Conservation (phyloP, 2,329 filamentous ascomycete genomes). For the Sporothrix dimorphospora region DNA sequence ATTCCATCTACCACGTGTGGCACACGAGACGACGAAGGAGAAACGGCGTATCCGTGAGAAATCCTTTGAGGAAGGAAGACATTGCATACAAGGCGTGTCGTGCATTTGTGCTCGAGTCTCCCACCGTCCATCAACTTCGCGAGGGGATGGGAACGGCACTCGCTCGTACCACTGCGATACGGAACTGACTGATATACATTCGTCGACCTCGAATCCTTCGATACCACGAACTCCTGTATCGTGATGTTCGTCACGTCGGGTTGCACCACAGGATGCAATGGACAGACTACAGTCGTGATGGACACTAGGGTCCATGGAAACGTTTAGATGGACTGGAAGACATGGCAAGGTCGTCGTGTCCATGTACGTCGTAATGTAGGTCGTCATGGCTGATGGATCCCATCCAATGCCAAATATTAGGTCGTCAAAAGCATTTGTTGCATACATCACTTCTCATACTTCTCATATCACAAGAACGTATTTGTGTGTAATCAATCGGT, state of each 20-base stretch:
- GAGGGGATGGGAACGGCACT: neutral
- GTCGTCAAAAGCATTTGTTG: too few relatives aligned
- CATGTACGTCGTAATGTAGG: neutral
- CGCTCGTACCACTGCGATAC: neutral
- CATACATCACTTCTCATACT: neutral
- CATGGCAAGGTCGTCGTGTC: neutral
- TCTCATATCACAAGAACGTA: neutral
- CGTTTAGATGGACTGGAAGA: neutral
- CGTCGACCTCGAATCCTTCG: too few relatives aligned
- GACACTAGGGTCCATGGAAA: too few relatives aligned
- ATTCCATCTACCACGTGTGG: constrained; percentile 1
- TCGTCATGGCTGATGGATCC: neutral
- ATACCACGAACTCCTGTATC: neutral
- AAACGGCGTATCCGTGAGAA: neutral
- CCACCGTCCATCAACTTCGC: neutral
- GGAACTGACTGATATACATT: too few relatives aligned
- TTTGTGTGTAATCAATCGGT: neutral
- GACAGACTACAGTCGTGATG: neutral
- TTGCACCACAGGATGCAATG: neutral
- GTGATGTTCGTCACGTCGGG: neutral
- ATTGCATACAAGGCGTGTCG: neutral
- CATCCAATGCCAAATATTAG: too few relatives aligned
- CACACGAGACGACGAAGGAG: too few relatives aligned
- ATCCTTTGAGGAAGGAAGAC: neutral
- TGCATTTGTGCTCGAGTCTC: neutral